phyloP scores from a whole-genome alignment of 805 yeast species.

The Kodamaea restingae region DNA sequence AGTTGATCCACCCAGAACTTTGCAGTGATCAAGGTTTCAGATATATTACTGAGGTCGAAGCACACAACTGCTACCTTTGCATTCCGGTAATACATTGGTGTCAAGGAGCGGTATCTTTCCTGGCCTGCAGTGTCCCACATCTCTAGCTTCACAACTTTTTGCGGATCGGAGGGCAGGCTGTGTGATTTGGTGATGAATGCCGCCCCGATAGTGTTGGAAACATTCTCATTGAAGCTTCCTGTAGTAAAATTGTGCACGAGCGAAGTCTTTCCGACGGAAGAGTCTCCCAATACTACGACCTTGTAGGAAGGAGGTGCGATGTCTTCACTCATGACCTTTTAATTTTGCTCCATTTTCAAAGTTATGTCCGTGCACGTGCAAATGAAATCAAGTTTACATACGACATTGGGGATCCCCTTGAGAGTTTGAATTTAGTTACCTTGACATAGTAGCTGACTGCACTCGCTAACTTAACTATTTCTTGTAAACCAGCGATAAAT shows the following conservation, averaged over 20 bases:
- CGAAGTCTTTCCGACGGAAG: slow-evolving; percentile 65
- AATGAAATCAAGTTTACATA: no score
- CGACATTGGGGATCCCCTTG: no score
- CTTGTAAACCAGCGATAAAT: no score
- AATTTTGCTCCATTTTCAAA: neutral
- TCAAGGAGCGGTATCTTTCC: slow-evolving; percentile 41
- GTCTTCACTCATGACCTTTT: slow-evolving; percentile 1
- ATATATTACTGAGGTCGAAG: slow-evolving; percentile 63
- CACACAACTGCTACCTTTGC: slow-evolving; percentile 70
- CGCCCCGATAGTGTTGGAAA: slow-evolving; percentile 97
- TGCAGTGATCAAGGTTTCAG: slow-evolving; percentile 59
- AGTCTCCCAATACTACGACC: slow-evolving; percentile 47
- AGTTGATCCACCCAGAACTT: slow-evolving; percentile 89
- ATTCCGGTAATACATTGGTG: slow-evolving; percentile 45
- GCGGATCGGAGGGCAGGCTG: slow-evolving; percentile 19
- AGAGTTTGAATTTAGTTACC: no score
- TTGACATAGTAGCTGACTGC: no score
- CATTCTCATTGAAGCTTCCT: slow-evolving; percentile 67
- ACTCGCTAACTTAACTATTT: no score
- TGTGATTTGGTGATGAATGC: slow-evolving; percentile 82
- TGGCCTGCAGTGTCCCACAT: slow-evolving; percentile 97
- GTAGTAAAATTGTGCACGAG: slow-evolving; percentile 75
- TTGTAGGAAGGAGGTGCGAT: slow-evolving; percentile 28
- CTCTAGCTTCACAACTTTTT: slow-evolving; percentile 54
- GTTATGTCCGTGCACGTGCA: neutral